These are phyloP conservation scores for Botrytis sinoallii DNA, from an alignment of 2,329 filamentous ascomycete species.

Conservation along the genomic window DNA sequence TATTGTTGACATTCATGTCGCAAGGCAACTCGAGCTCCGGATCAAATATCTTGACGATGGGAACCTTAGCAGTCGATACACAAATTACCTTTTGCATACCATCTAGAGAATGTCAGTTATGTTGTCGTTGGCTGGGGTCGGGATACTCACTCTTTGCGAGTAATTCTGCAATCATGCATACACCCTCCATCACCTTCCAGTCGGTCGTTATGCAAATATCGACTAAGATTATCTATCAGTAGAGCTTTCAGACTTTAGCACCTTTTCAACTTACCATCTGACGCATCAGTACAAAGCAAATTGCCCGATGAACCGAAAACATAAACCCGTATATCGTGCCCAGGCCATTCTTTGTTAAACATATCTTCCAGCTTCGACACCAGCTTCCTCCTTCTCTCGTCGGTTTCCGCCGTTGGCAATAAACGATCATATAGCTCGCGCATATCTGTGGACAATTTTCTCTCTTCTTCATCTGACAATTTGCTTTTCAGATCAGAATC, in stretches of 20 bases:
- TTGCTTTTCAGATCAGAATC: conserved; percentile 69
- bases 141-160: conserved; percentile 72
- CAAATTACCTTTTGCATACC: conserved; percentile 97
- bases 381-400: conserved; percentile 69
- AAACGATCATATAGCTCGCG: conserved; percentile 79
- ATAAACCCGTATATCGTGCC: conserved; percentile 82
- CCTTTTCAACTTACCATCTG: conserved; percentile 67
- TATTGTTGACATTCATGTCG: conserved; percentile 99
- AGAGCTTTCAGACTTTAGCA: not conserved
- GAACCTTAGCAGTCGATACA: conserved; percentile 90
- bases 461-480: conserved; percentile 69
- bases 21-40: conserved; percentile 85
- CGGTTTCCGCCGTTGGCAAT: conserved; percentile 76
- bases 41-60: conserved; percentile 98
- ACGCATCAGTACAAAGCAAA: conserved; percentile 88
- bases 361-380: conserved; percentile 85
- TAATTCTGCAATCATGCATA: conserved; percentile 86
- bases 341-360: conserved; percentile 88
- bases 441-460: conserved; percentile 77
- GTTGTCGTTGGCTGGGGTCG: conserved; percentile 16
- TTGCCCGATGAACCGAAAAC: conserved; percentile 99
- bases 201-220: conserved; percentile 96
- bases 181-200: conserved; percentile 81
- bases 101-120: conserved; percentile 54
- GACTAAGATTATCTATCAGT: conserved; percentile 51